Evolutionary conservation across 345 rosid species (phyloP), one percentile per base, ranked within the genome.

Genomic region (Microthlaspi erraticum): DNA sequence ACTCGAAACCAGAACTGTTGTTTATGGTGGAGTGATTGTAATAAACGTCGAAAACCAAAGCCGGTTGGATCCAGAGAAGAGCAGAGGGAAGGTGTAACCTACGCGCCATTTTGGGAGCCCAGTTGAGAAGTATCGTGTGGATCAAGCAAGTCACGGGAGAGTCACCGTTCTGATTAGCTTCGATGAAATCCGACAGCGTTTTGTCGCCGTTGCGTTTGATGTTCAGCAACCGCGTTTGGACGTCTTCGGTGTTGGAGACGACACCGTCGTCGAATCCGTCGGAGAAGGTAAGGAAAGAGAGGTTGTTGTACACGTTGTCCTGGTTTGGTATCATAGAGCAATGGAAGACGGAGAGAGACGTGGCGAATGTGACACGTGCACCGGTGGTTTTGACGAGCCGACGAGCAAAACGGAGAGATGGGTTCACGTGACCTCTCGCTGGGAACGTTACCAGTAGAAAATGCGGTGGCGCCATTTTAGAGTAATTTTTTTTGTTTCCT

Each of bases 351-450:
- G 66, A 72, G 71, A 80, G 7, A 5, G 49, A 37, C 26, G 83
- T 87, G 62, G 71, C 49, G 11, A 82, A 72, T 62, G 93, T 90
- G 45, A 85, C 87, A 5, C 41, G 77, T 8, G 67, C 80, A 0
- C 83, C 82, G 11, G 61, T 52, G 2, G 46, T 31, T 51, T 60
- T 60, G 5, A 80, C 38, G 34, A 90, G 83, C 6, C 83, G 78
- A 60, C 68, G 80, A 68, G 91, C 86, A 10, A 86, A 83, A 18
- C 80, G 80, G 77, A 84, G 82, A 64, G 74, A 10, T 1, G 93
- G 96, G 71, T 84, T 90, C 26, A 90, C 62, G 75, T 88, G 93
- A 67, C 96, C 96, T 59, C 74, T 84, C 0, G 79, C 82, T 0
- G 96, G 91, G 43, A 32, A 80, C 2, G 87, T 72, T 12, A 90